Percentiles rank a stretch among this genome's conserved stretches.
phyloP scores from a whole-genome alignment of 2,329 filamentous ascomycete genomes.

The Aspergillus sp. region DNA sequence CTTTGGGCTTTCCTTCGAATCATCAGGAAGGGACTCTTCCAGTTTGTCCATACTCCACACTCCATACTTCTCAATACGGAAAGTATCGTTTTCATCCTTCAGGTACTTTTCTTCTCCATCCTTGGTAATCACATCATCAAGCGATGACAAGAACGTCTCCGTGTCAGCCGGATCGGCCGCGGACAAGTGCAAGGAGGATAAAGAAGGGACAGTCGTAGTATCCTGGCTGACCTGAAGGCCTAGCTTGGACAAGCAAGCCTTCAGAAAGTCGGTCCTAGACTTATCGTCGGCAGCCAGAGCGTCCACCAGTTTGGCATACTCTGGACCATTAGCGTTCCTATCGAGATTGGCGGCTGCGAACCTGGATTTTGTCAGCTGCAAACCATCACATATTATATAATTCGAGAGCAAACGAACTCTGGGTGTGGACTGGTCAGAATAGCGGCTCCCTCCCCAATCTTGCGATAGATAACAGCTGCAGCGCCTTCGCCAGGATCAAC shows the following conservation, averaged over 20 bases:
- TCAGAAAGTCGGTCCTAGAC: constrained; percentile 68
- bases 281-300: constrained; percentile 65
- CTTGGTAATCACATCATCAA: constrained; percentile 61
- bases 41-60: constrained; percentile 56
- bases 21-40: constrained; percentile 47
- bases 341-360: constrained; percentile 78
- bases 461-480: constrained; percentile 79
- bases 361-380: constrained; percentile 43
- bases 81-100: constrained; percentile 76
- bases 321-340: constrained; percentile 59
- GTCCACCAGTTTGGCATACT: constrained; percentile 67
- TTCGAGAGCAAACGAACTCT: constrained; percentile 57
- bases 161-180: constrained; percentile 61
- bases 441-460: constrained; percentile 72
- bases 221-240: constrained; percentile 73
- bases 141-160: constrained; percentile 60
- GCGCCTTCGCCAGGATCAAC: constrained; percentile 69
- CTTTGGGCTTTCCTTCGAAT: constrained; percentile 24
- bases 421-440: constrained; percentile 86
- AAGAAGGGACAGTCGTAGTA: constrained; percentile 65
- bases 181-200: constrained; percentile 80
- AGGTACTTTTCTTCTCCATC: constrained; percentile 68
- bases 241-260: constrained; percentile 72
- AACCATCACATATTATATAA: constrained; percentile 1
- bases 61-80: constrained; percentile 67